A percentile compares a stretch with the other conserved stretches of the same genome.
These are phyloP conservation scores for Salix suchowensis DNA, from an alignment of 345 rosid genomes.

Conservation along the genomic window DNA sequence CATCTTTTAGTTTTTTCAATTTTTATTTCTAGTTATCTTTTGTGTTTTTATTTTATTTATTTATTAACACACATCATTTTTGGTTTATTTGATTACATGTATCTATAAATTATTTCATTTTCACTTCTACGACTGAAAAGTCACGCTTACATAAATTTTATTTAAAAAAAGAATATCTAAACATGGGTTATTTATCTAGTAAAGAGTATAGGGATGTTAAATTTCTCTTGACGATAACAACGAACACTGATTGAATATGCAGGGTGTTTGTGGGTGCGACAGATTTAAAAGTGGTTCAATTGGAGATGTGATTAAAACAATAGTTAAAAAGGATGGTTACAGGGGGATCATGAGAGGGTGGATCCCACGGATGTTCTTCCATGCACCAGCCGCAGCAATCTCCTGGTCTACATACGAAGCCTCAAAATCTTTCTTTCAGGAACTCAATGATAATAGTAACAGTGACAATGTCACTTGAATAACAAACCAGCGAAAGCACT, in stretches of 20 bases:
- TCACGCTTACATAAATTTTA: too few relatives aligned
- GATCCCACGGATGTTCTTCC: constrained; percentile 97
- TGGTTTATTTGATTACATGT: too few relatives aligned
- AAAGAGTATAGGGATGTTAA: not conserved
- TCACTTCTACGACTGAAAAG: too few relatives aligned
- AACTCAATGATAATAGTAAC: constrained; percentile 38
- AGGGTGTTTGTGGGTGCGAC: constrained; percentile 99
- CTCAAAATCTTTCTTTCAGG: constrained; percentile 63
- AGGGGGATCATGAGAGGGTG: constrained; percentile 88
- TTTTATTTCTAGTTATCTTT: too few relatives aligned
- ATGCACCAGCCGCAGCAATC: constrained; percentile 99
- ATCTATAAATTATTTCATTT: too few relatives aligned
- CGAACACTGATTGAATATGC: constrained; percentile 14
- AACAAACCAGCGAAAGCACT: constrained; percentile 6
- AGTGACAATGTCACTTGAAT: constrained; percentile 39
- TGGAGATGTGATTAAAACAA: constrained; percentile 56
- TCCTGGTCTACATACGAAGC: constrained; percentile 96
- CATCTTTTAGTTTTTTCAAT: too few relatives aligned
- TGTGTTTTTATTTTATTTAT: too few relatives aligned
- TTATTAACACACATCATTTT: too few relatives aligned
- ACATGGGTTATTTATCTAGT: too few relatives aligned
- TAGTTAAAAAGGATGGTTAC: constrained; percentile 78
- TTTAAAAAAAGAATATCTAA: too few relatives aligned
- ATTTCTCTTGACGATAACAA: not conserved
- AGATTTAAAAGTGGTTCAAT: constrained; percentile 70